phyloP scores from a whole-genome alignment of 768 basidiomycete species.

The Hygrophorus pudorinus region DNA sequence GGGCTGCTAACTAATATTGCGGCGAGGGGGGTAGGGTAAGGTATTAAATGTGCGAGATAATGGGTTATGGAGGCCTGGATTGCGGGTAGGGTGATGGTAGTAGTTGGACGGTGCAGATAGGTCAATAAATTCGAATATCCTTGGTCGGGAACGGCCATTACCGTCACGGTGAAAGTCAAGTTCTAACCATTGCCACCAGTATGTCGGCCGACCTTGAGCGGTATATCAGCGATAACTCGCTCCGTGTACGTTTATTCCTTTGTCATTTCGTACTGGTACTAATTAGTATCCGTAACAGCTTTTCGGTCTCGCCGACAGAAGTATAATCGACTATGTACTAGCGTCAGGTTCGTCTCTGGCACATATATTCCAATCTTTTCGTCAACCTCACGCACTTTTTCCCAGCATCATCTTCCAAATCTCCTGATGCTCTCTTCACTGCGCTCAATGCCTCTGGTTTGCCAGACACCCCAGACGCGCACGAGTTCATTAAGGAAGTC shows the following conservation, averaged over 20 bases:
- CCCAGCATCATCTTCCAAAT: slow-evolving; percentile 74
- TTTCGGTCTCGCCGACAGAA: slow-evolving; percentile 76
- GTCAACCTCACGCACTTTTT: background rate
- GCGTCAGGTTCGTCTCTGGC: slow-evolving; percentile 53
- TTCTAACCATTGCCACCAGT: no score
- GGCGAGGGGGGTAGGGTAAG: slow-evolving; percentile 46
- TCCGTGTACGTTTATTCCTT: slow-evolving; percentile 39
- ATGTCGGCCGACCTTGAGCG: slow-evolving; percentile 61
- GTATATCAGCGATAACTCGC: slow-evolving; percentile 72
- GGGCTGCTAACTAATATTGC: slow-evolving; percentile 48
- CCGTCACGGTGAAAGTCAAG: no score
- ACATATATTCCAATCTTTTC: slow-evolving; percentile 5
- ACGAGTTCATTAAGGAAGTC: slow-evolving; percentile 71
- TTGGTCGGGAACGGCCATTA: background rate
- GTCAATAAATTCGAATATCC: slow-evolving; percentile 36
- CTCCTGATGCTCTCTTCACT: slow-evolving; percentile 68
- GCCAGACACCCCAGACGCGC: slow-evolving; percentile 70
- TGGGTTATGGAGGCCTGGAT: slow-evolving; percentile 49
- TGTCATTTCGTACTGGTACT: background rate
- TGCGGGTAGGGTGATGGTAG: slow-evolving; percentile 35
- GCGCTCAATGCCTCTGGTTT: slow-evolving; percentile 70
- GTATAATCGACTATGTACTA: slow-evolving; percentile 79
- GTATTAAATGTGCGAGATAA: slow-evolving; percentile 40
- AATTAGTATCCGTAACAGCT: slow-evolving; percentile 33
- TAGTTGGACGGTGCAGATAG: slow-evolving; percentile 37